Conservation (phyloP, 371 early-diverging fungal genomes). For the Haplosporangium sp. region DNA sequence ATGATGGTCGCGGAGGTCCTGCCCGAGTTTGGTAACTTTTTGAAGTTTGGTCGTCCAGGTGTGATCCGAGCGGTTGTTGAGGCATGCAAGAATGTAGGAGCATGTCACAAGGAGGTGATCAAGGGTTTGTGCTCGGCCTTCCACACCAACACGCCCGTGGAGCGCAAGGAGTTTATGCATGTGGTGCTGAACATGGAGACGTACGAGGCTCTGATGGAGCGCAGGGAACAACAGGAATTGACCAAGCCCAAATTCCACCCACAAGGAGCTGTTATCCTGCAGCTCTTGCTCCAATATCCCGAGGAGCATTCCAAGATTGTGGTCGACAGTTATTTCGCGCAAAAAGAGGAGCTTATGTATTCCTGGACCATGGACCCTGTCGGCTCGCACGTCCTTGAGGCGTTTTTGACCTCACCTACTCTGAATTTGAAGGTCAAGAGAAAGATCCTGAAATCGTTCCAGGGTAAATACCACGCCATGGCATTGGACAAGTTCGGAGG, state of each 20-base stretch:
- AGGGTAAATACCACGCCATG: constrained; percentile 66
- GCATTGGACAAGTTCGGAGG: constrained; percentile 83
- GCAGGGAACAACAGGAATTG: constrained; percentile 24
- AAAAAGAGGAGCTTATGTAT: constrained; percentile 60
- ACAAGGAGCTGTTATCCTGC: constrained; percentile 81
- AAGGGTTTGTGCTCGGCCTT: constrained; percentile 68
- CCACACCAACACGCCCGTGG: constrained; percentile 59
- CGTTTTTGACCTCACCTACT: constrained; percentile 67
- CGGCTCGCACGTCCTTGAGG: constrained; percentile 81
- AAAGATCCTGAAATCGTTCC: constrained; percentile 69
- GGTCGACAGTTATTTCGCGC: constrained; percentile 73
- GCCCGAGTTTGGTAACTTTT: constrained; percentile 65
- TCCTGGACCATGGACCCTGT: constrained; percentile 76
- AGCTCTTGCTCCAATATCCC: constrained; percentile 74
- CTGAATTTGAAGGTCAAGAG: constrained; percentile 72
- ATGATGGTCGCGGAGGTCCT: constrained; percentile 69
- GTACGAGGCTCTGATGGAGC: constrained; percentile 52
- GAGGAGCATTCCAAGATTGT: constrained; percentile 68
- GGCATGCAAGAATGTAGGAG: constrained; percentile 69
- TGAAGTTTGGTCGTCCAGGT: constrained; percentile 70
- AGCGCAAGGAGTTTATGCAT: constrained; percentile 68
- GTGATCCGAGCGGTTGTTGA: constrained; percentile 75
- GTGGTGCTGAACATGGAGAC: constrained; percentile 73
- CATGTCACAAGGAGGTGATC: constrained; percentile 69
- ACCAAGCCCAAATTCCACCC: constrained; percentile 64